Base-by-base conservation (phyloP, 768 basidiomycete genomes). In the Auricularia heimuer region DNA sequence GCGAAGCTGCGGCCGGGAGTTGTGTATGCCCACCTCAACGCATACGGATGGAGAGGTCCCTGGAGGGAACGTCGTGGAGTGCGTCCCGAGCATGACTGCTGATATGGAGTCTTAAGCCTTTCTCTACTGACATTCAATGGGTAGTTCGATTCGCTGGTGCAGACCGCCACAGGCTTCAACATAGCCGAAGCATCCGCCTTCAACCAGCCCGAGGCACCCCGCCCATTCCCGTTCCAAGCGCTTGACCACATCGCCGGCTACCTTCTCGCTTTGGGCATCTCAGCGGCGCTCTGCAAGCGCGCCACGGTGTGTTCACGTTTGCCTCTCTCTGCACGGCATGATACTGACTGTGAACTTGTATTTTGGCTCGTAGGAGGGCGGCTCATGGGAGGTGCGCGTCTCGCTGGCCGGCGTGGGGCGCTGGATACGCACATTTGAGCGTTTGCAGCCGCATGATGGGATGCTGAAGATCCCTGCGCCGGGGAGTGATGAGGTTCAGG, bases 71-170 rank as follows among this genome's bases (percentile, higher is more conserved):
- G 81, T 12, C 77, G 82, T 62, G 85, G 84, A 3, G 84, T 83
- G 71, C 62, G 76, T 70, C 29, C 29, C 29, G 29, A 29, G 29
- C 29, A 29, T 29, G 29, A 29, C 24, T 24, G 24, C 24, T 44
- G 42, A 44, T 44, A 8, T 44, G 10, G 42, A 24, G 42, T 36
- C 21, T 24, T 35, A 10, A 54, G 8, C 18, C 18, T 21, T 44
- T 47, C 36, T 7, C 34, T 6, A 24, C 54, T 69, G 34, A 62
- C 21, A 64, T 34, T 21, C 35, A 36, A 3, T 29, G 4, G 3
- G n/a, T 66, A 85, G 84, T 87, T 86, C 64, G 85, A 88, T 68
- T 86, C 85, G 1, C 75, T 87, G 2, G 82, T 86, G 0, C 85
- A 88, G 73, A 85, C 83, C 0, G 83, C 83, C 2, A 80, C 79